Evolutionary conservation across 148 eudicot species (phyloP).

Genomic region (Vaccinium vitisidaea): DNA sequence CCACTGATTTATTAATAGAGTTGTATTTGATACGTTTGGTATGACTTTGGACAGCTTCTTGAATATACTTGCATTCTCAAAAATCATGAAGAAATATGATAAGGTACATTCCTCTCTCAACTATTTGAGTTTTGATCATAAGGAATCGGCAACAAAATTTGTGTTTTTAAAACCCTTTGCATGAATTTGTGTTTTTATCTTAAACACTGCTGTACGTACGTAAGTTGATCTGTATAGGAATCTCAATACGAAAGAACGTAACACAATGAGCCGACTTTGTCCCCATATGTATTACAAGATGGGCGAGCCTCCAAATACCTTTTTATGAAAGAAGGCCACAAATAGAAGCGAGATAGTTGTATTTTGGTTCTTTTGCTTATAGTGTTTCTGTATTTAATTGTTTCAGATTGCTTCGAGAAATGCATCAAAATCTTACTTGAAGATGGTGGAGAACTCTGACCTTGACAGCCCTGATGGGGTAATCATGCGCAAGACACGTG

Average conservation of each 20-base stretch:
- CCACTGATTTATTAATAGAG: too few species aligned
- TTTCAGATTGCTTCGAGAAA: constrained; percentile 53
- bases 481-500: neutral
- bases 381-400: neutral
- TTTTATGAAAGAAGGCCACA: too few species aligned
- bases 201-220: too few species aligned
- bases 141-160: too few species aligned
- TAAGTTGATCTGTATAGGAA: neutral
- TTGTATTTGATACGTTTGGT: neutral
- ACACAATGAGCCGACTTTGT: neutral
- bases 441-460: constrained; percentile 68
- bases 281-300: neutral
- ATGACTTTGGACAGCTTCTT: constrained; percentile 27
- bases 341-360: neutral
- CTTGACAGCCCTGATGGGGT: constrained; percentile 83
- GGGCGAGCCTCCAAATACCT: neutral
- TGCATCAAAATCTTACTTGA: constrained; percentile 70
- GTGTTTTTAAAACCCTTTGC: too few species aligned
- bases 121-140: neutral
- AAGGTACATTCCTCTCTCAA: constrained; percentile 22
- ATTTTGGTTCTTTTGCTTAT: neutral
- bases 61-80: constrained; percentile 39
- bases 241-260: neutral
- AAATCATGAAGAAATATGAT: constrained; percentile 48
- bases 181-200: too few species aligned